Evolutionary conservation across 2,329 filamentous ascomycete species (phyloP).

Genomic region (Rosellinia necatrix): DNA sequence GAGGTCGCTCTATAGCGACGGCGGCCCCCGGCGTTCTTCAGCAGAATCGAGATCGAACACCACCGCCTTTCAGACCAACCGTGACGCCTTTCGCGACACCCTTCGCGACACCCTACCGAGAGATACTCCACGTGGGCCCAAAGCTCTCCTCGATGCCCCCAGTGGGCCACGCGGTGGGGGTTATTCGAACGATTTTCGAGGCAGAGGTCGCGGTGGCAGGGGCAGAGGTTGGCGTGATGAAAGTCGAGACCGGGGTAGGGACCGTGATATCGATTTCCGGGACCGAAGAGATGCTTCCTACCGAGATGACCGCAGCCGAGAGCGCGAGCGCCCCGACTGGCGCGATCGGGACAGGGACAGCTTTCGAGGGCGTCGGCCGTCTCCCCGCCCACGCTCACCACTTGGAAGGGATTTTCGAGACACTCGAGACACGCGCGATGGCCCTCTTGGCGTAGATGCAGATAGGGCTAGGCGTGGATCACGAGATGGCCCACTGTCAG

Average conservation of each 20-base stretch:
- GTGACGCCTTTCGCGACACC: conserved; percentile 62
- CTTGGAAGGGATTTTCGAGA: conserved; percentile 68
- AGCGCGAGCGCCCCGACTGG: conserved; percentile 57
- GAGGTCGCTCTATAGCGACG: conserved; percentile 60
- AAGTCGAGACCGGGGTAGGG: conserved; percentile 63
- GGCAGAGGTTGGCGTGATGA: conserved; percentile 66
- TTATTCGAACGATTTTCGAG: conserved; percentile 68
- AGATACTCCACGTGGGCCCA: conserved; percentile 81
- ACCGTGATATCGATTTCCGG: conserved; percentile 63
- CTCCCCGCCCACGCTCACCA: conserved; percentile 67
- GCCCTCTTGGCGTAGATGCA: conserved; percentile 66
- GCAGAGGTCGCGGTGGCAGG: conserved; percentile 59
- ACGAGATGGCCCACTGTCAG: conserved; percentile 73
- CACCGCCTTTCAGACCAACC: conserved; percentile 63
- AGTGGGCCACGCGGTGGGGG: conserved; percentile 70
- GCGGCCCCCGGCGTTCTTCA: conserved; percentile 72
- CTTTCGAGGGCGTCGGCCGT: conserved; percentile 64
- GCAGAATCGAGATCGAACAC: conserved; percentile 61
- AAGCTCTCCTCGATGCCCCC: conserved; percentile 74
- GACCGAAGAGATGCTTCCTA: conserved; percentile 58
- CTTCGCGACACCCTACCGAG: conserved; percentile 60
- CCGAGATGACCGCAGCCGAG: conserved; percentile 63
- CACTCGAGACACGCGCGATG: conserved; percentile 53
- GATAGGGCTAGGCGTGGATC: conserved; percentile 71
- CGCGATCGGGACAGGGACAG: conserved; percentile 58